These are phyloP conservation scores for Gossypium raimondii DNA, from an alignment of 345 rosid genomes.

Conservation along the genomic window DNA sequence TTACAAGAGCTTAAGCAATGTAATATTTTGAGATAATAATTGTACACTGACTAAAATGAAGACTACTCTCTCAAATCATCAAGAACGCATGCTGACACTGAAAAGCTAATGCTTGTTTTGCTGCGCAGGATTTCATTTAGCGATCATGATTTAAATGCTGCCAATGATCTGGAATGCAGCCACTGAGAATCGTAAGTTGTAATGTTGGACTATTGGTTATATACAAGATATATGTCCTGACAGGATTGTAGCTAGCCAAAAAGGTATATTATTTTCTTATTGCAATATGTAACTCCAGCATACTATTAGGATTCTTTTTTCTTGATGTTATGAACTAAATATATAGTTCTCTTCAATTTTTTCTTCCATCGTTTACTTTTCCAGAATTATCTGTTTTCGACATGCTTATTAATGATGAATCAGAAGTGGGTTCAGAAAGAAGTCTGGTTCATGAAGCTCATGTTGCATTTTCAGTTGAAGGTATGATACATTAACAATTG, in stretches of 20 bases:
- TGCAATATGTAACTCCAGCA: neutral
- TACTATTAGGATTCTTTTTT: conserved; percentile 7
- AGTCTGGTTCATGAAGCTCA: conserved; percentile 53
- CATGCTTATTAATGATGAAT: conserved; percentile 62
- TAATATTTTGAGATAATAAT: neutral
- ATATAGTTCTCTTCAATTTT: neutral
- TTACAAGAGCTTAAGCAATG: neutral
- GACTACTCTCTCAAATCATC: neutral
- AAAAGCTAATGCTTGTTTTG: conserved; percentile 20
- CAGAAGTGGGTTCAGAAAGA: conserved; percentile 30
- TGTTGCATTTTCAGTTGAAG: conserved; percentile 82
- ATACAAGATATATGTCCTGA: conserved; percentile 13
- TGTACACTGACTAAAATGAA: conserved; percentile 11
- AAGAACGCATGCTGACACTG: neutral
- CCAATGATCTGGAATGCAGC: conserved; percentile 24
- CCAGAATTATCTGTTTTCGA: conserved; percentile 67
- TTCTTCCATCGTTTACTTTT: conserved; percentile 16
- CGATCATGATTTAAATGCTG: conserved; percentile 26
- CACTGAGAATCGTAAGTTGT: conserved; percentile 40
- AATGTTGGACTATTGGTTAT: conserved; percentile 6
- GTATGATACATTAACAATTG: conserved; percentile 29
- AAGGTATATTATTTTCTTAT: conserved; percentile 7
- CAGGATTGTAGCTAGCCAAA: conserved; percentile 10
- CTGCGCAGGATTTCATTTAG: conserved; percentile 27
- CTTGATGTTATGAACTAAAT: conserved; percentile 2